Percentiles rank a stretch among this genome's conserved stretches.
Conservation (phyloP, 257 asterid genomes). For the Coffea canephora region DNA sequence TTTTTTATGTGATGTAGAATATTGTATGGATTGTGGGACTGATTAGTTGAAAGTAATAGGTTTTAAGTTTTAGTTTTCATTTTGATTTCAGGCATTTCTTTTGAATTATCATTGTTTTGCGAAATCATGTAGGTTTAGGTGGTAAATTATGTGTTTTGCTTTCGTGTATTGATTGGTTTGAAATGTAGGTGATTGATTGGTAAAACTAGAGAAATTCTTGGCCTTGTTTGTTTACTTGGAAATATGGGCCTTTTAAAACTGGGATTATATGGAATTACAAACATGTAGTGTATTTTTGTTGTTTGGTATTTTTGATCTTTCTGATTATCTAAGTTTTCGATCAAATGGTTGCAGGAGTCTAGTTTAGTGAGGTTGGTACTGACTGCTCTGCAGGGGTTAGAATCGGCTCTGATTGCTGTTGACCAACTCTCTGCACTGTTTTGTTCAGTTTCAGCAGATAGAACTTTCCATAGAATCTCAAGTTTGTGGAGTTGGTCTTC, state of each 20-base stretch:
- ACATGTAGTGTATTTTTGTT: not conserved
- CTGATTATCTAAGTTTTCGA: not conserved
- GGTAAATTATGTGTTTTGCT: not conserved
- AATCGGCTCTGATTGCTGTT: conserved; percentile 68
- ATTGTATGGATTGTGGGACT: not conserved
- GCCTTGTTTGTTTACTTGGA: too few relatives aligned
- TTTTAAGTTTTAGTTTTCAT: not conserved
- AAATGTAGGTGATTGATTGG: not conserved
- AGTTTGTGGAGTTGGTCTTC: conserved; percentile 77
- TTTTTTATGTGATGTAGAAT: not conserved
- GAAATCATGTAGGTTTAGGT: not conserved
- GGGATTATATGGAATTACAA: too few relatives aligned
- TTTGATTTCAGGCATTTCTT: too few relatives aligned
- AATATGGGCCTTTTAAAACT: too few relatives aligned
- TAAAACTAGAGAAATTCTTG: too few relatives aligned
- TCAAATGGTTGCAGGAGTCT: conserved; percentile 57
- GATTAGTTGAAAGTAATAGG: not conserved
- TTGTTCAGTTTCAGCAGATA: conserved; percentile 71
- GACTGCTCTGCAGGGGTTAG: conserved; percentile 89
- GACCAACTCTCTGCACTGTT: conserved; percentile 59
- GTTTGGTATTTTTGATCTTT: not conserved
- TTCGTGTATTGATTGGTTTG: not conserved
- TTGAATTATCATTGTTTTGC: too few relatives aligned
- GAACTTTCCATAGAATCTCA: conserved; percentile 70
- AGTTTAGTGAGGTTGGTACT: conserved; percentile 85